Evolutionary conservation across 805 yeast species (phyloP).

Genomic region (Teunomyces kruisii): DNA sequence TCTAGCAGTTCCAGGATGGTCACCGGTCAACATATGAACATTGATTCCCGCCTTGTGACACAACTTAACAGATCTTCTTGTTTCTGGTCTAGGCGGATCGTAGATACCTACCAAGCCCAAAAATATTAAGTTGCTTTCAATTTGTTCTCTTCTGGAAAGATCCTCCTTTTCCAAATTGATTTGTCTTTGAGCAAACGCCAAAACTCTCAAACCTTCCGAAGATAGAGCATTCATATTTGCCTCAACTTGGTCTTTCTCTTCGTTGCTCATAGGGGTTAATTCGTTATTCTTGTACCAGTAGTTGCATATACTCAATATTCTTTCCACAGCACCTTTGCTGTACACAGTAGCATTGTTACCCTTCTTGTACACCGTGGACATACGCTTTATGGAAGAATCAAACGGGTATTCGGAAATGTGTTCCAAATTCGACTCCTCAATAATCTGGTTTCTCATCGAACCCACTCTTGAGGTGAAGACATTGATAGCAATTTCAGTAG

Average conservation of each 20-base stretch:
- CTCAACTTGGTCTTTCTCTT: slow-evolving; percentile 20
- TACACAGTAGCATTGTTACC: slow-evolving; percentile 10
- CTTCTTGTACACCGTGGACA: slow-evolving; percentile 26
- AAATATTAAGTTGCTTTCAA: slow-evolving; percentile 25
- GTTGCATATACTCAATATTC: slow-evolving; percentile 24
- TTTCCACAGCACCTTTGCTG: slow-evolving; percentile 37
- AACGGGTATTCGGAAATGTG: slow-evolving; percentile 32
- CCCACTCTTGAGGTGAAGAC: slow-evolving; percentile 30
- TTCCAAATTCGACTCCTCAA: slow-evolving; percentile 12
- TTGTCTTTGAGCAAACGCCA: slow-evolving; percentile 30
- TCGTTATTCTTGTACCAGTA: slow-evolving; percentile 17
- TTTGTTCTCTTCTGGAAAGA: slow-evolving; percentile 14
- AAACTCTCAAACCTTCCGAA: slow-evolving; percentile 30
- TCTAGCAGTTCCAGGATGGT: slow-evolving; percentile 34
- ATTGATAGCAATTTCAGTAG: slow-evolving; percentile 36
- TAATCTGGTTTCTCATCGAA: slow-evolving; percentile 19
- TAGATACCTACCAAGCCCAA: slow-evolving; percentile 34
- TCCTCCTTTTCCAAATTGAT: slow-evolving; percentile 13
- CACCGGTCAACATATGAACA: slow-evolving; percentile 38
- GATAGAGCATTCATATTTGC: slow-evolving; percentile 27
- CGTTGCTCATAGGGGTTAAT: slow-evolving; percentile 17
- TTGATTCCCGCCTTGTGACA: slow-evolving; percentile 36
- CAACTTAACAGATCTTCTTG: slow-evolving; percentile 24
- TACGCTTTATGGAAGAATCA: slow-evolving; percentile 33
- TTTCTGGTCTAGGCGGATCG: slow-evolving; percentile 37